phyloP scores from a whole-genome alignment of 164 flowering plant species.

The Chloranthus sessilifolius region DNA sequence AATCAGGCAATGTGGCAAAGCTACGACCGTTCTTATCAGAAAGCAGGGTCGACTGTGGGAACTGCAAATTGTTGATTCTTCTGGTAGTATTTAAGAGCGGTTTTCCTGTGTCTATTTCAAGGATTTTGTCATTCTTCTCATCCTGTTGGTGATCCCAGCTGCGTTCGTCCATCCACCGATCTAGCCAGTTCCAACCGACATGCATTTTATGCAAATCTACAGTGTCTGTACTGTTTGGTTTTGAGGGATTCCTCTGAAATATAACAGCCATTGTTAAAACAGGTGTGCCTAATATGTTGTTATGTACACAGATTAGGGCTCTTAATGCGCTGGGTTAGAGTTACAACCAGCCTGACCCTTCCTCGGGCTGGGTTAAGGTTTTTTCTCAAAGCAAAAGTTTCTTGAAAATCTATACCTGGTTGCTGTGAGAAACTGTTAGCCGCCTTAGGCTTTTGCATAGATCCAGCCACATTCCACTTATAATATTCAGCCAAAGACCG shows the following conservation, averaged over 20 bases:
- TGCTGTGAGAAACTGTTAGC: no score
- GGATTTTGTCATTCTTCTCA: slow-evolving; percentile 59
- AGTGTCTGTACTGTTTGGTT: slow-evolving; percentile 26
- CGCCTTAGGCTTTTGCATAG: no score
- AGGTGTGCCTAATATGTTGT: no score
- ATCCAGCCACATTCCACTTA: no score
- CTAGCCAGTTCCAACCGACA: slow-evolving; percentile 36
- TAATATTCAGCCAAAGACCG: no score
- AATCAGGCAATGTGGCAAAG: slow-evolving; percentile 26
- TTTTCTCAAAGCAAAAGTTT: no score
- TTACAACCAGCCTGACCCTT: no score
- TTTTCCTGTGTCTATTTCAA: slow-evolving; percentile 75
- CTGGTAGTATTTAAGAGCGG: slow-evolving; percentile 37
- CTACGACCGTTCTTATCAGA: slow-evolving; percentile 29
- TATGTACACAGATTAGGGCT: no score
- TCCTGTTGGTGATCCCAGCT: slow-evolving; percentile 29
- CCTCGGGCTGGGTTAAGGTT: no score
- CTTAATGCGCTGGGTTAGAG: no score
- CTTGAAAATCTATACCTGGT: no score
- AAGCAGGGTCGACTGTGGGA: slow-evolving; percentile 20
- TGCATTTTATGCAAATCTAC: slow-evolving; percentile 15
- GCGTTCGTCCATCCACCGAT: slow-evolving; percentile 48
- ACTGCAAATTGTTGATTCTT: slow-evolving; percentile 13
- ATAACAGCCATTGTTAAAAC: neutral
- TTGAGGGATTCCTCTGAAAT: slow-evolving; percentile 46